Percentiles rank a stretch among this genome's conserved stretches.
Conservation (phyloP, 192 early-diverging fungal genomes). For the Coemansia sp. region DNA sequence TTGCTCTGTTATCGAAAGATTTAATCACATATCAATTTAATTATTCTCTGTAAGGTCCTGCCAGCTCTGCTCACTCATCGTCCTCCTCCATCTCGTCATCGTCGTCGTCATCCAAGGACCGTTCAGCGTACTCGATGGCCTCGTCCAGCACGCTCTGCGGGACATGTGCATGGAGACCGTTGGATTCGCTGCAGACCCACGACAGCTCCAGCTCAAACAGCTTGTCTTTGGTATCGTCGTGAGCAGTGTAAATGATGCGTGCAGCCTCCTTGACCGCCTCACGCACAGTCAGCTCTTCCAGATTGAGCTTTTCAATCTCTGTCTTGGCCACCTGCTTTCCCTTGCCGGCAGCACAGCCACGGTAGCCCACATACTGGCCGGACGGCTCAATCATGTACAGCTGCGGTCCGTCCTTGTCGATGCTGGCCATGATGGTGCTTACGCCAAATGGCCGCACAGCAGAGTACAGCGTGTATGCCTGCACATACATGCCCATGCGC, state of each 20-base stretch:
- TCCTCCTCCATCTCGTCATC: slow-evolving; percentile 47
- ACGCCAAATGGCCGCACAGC: slow-evolving; percentile 92
- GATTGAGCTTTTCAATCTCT: slow-evolving; percentile 96
- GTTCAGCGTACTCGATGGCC: slow-evolving; percentile 58
- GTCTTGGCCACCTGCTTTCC: slow-evolving; percentile 96
- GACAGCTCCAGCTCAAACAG: slow-evolving; percentile 97
- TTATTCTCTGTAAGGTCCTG: not conserved
- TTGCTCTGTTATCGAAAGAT: not conserved
- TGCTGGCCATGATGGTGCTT: slow-evolving; percentile 76
- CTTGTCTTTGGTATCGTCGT: slow-evolving; percentile 98
- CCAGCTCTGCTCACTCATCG: slow-evolving; percentile 16
- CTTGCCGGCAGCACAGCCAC: slow-evolving; percentile 93
- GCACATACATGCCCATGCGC: slow-evolving; percentile 87
- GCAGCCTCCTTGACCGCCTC: slow-evolving; percentile 94
- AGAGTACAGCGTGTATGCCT: slow-evolving; percentile 96
- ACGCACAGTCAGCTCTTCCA: slow-evolving; percentile 67
- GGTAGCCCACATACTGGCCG: slow-evolving; percentile 96
- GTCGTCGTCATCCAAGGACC: slow-evolving; percentile 43
- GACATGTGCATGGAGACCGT: slow-evolving; percentile 76
- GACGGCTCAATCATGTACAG: slow-evolving; percentile 97
- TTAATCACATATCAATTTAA: not conserved
- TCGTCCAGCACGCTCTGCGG: slow-evolving; percentile 83
- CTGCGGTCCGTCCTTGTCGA: slow-evolving; percentile 78
- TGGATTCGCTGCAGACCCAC: slow-evolving; percentile 88
- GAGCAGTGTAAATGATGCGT: slow-evolving; percentile 89